A percentile compares a stretch with the other conserved stretches of the same genome.
phyloP scores from a whole-genome alignment of 2,329 filamentous ascomycete genomes.

The Huntiella omanensis region DNA sequence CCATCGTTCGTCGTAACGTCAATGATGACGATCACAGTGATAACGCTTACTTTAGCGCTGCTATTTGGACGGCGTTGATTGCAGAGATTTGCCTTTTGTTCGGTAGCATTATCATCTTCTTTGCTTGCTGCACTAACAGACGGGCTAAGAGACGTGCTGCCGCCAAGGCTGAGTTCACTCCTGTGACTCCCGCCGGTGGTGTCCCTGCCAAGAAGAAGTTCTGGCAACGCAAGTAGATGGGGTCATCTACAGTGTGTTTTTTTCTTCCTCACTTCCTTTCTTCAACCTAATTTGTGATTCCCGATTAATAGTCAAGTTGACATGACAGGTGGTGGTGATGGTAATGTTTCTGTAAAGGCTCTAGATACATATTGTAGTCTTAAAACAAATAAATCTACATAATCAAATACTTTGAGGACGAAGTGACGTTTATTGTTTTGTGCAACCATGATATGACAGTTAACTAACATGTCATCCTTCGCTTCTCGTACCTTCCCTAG shows the following conservation, averaged over 20 bases:
- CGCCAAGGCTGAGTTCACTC: background rate
- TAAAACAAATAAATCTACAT: no score
- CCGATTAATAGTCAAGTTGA: no score
- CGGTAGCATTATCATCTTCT: conserved; percentile 36
- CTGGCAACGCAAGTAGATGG: conserved; percentile 8
- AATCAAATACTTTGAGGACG: no score
- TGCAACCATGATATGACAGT: no score
- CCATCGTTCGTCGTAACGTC: conserved; percentile 32
- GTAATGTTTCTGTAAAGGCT: no score
- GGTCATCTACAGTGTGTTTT: background rate
- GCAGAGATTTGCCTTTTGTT: conserved; percentile 35
- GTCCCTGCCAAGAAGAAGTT: conserved; percentile 6
- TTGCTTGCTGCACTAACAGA: conserved; percentile 40
- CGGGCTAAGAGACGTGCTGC: conserved; percentile 18
- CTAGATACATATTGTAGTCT: no score
- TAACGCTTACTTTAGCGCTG: conserved; percentile 31
- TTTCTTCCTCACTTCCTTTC: background rate
- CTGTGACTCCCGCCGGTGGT: conserved; percentile 1
- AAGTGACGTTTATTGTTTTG: no score
- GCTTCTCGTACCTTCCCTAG: no score
- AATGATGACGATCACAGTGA: conserved; percentile 24
- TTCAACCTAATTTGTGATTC: no score
- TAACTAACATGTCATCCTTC: no score
- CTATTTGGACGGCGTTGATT: conserved; percentile 40
- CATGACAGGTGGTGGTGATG: no score